phyloP scores from a whole-genome alignment of 192 early-diverging fungal species.

The Rhizoclosmatium sp. region DNA sequence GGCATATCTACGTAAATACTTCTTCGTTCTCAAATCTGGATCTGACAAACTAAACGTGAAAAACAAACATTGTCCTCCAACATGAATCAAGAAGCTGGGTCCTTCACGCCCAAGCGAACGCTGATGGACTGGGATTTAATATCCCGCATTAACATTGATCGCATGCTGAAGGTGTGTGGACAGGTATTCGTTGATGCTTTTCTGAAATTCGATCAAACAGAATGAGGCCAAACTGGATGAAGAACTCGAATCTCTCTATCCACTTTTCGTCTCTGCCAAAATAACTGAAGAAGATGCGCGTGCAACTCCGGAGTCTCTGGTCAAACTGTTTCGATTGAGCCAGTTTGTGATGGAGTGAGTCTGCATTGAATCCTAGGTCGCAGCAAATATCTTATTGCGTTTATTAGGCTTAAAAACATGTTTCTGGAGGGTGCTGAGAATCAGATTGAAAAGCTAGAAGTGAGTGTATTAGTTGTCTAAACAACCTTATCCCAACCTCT shows the following conservation, averaged over 20 bases:
- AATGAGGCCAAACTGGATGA: constrained; percentile 34
- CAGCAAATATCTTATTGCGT: not conserved
- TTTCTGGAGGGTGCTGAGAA: constrained; percentile 50
- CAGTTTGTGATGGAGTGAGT: constrained; percentile 61
- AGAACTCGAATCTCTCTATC: constrained; percentile 45
- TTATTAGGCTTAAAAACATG: constrained; percentile 53
- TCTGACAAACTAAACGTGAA: no score
- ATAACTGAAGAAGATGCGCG: constrained; percentile 36
- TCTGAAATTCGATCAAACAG: not conserved
- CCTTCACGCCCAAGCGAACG: constrained; percentile 26
- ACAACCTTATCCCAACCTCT: not conserved
- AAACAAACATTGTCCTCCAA: constrained; percentile 37
- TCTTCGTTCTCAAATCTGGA: no score
- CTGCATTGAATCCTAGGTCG: not conserved
- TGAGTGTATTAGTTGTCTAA: constrained; percentile 23
- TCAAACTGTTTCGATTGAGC: constrained; percentile 52
- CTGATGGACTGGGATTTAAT: constrained; percentile 32
- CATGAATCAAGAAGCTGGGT: not conserved
- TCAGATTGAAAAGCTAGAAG: constrained; percentile 46
- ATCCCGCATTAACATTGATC: constrained; percentile 25
- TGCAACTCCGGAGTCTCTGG: constrained; percentile 48
- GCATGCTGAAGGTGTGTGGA: constrained; percentile 7
- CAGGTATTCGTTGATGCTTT: not conserved
- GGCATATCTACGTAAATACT: no score
- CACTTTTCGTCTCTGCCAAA: constrained; percentile 35